Percentiles rank a stretch among this genome's conserved stretches.
These are phyloP conservation scores for Geranomyces variabilis DNA, from an alignment of 192 early-diverging fungal genomes.

Conservation along the genomic window DNA sequence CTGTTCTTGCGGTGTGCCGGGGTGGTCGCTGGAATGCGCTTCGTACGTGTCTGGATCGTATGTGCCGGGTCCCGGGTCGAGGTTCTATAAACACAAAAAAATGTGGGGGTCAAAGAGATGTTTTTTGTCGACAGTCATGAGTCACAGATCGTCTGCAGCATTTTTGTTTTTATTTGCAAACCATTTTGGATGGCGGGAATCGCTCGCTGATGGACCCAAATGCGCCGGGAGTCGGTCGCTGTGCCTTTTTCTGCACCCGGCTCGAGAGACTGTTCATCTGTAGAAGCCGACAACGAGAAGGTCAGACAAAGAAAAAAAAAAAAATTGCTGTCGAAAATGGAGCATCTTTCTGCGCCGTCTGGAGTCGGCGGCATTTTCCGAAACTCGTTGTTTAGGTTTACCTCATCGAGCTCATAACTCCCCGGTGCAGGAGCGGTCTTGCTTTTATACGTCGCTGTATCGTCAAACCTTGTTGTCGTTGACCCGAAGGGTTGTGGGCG, in stretches of 20 bases:
- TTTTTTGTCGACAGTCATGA: background rate
- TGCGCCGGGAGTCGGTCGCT: conserved; percentile 15
- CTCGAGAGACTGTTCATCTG: conserved; percentile 36
- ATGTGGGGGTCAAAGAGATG: background rate
- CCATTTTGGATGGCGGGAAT: conserved; percentile 35
- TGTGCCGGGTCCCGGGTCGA: conserved; percentile 47
- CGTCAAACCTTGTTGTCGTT: conserved; percentile 48
- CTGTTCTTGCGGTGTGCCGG: conserved; percentile 23
- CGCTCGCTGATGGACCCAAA: conserved; percentile 49
- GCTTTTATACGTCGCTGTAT: conserved; percentile 17
- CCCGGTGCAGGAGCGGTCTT: conserved; percentile 44
- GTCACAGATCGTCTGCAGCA: too few relatives aligned
- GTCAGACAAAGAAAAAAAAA: background rate
- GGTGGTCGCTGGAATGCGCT: conserved; percentile 1
- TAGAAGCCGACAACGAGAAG: background rate
- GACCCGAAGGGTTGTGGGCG: conserved; percentile 55
- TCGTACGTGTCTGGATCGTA: conserved; percentile 31
- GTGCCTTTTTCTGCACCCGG: conserved; percentile 26
- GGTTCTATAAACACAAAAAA: too few relatives aligned
- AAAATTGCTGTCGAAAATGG: too few relatives aligned
- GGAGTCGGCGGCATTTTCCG: too few relatives aligned
- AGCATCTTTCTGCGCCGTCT: too few relatives aligned
- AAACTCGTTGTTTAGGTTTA: conserved; percentile 6
- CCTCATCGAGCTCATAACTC: conserved; percentile 49
- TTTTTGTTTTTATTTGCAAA: background rate